A percentile compares a stretch with the other conserved stretches of the same genome.
These are phyloP conservation scores for Chlorophyllum brunneum DNA, from an alignment of 768 basidiomycete species.

Conservation along the genomic window DNA sequence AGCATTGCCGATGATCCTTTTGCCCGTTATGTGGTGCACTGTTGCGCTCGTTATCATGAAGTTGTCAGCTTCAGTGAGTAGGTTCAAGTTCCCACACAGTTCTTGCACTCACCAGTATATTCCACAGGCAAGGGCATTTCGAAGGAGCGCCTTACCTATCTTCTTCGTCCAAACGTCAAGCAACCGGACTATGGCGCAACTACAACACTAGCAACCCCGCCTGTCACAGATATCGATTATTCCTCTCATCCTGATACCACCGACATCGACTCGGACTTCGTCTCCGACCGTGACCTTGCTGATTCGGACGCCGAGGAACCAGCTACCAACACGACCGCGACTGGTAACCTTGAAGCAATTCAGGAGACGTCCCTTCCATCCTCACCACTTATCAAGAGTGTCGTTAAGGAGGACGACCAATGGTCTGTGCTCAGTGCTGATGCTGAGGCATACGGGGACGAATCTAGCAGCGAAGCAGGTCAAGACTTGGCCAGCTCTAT, in stretches of 20 bases:
- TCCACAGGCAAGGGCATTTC: conserved; percentile 52
- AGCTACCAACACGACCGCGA: conserved; percentile 20
- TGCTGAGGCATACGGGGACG: conserved; percentile 15
- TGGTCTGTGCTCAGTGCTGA: conserved; percentile 18
- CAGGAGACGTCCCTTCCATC: conserved; percentile 21
- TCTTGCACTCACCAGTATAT: background rate
- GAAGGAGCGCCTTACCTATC: conserved; percentile 66
- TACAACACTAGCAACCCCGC: conserved; percentile 61
- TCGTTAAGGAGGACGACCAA: conserved; percentile 10
- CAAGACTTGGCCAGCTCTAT: background rate
- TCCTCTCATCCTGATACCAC: conserved; percentile 45
- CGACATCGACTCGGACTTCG: conserved; percentile 48
- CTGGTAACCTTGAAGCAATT: conserved; percentile 19
- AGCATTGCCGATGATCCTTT: conserved; percentile 66
- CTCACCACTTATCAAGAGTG: conserved; percentile 16
- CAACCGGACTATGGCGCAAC: conserved; percentile 49
- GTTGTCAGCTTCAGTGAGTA: conserved; percentile 78
- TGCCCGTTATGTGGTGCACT: conserved; percentile 79
- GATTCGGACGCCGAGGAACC: conserved; percentile 47
- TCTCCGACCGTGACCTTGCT: conserved; percentile 41
- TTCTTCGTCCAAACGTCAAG: conserved; percentile 73
- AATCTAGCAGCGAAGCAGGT: conserved; percentile 16
- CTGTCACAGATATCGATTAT: conserved; percentile 61
- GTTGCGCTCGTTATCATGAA: conserved; percentile 75
- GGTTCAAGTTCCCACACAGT: background rate